These are phyloP conservation scores for Blastocystis sp. DNA, from an alignment of 352 stramenopile species.

Conservation along the genomic window DNA sequence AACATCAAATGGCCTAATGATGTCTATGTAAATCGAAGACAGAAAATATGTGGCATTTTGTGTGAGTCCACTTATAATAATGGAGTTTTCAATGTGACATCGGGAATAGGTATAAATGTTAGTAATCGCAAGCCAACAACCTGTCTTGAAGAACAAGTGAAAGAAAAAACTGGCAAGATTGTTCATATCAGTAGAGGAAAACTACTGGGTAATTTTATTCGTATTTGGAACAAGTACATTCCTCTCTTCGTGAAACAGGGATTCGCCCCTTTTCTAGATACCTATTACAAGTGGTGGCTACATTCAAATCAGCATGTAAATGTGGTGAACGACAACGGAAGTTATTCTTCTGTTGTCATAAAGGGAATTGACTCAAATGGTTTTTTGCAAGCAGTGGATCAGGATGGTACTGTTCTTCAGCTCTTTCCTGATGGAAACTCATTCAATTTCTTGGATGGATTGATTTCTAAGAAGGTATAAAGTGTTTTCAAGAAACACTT, in stretches of 20 bases:
- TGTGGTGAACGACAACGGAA: slow-evolving; percentile 58
- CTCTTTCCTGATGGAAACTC: slow-evolving; percentile 63
- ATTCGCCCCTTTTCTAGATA: background rate
- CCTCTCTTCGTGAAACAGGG: background rate
- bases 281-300: slow-evolving; percentile 60
- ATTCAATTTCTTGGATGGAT: slow-evolving; percentile 64
- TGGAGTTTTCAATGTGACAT: slow-evolving; percentile 59
- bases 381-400: slow-evolving; percentile 53
- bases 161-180: background rate
- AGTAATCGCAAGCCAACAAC: slow-evolving; percentile 60
- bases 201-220: slow-evolving; percentile 33
- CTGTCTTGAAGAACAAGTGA: slow-evolving; percentile 41
- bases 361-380: slow-evolving; percentile 60
- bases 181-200: background rate
- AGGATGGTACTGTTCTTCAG: slow-evolving; percentile 51
- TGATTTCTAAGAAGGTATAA: slow-evolving; percentile 63
- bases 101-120: slow-evolving; percentile 60
- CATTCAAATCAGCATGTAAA: slow-evolving; percentile 63
- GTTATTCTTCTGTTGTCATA: slow-evolving; percentile 59
- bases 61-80: slow-evolving; percentile 62
- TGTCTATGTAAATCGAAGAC: slow-evolving; percentile 61
- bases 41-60: slow-evolving; percentile 64
- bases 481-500: slow-evolving; percentile 14
- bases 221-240: slow-evolving; percentile 12
- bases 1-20: slow-evolving; percentile 65